Conservation (phyloP, 2,329 filamentous ascomycete species). For the Thermoascus crustaceus region DNA sequence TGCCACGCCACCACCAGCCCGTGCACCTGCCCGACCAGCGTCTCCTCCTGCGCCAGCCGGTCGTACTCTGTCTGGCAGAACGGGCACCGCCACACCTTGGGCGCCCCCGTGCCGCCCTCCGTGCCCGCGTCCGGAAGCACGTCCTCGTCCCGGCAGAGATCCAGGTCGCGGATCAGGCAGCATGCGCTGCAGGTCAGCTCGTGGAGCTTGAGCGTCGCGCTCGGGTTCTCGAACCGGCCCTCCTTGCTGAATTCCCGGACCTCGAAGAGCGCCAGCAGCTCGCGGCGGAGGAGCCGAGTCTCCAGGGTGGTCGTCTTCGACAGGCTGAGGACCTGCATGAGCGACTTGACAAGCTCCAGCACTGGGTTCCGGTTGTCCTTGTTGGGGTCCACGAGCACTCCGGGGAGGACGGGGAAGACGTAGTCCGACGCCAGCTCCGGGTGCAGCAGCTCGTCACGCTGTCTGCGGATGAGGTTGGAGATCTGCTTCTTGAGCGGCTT, state of each 20-base stretch:
- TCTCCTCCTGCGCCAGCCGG: slow-evolving; percentile 74
- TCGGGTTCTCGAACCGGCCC: slow-evolving; percentile 81
- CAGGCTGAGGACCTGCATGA: slow-evolving; percentile 86
- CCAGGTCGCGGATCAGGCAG: slow-evolving; percentile 78
- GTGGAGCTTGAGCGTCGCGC: slow-evolving; percentile 60
- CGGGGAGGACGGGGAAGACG: slow-evolving; percentile 66
- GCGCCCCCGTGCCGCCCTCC: slow-evolving; percentile 20
- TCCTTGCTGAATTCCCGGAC: slow-evolving; percentile 87
- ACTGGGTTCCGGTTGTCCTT: slow-evolving; percentile 65
- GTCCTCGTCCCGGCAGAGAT: slow-evolving; percentile 84
- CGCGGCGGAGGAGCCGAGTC: slow-evolving; percentile 78
- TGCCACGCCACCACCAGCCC: slow-evolving; percentile 69
- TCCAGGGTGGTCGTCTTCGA: slow-evolving; percentile 88
- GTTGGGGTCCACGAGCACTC: slow-evolving; percentile 34
- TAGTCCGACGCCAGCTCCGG: slow-evolving; percentile 83
- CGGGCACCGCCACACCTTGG: slow-evolving; percentile 62
- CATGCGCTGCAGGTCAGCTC: slow-evolving; percentile 85
- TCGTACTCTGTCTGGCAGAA: slow-evolving; percentile 71
- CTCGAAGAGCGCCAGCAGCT: slow-evolving; percentile 82
- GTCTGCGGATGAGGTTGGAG: slow-evolving; percentile 67
- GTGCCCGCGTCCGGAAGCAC: slow-evolving; percentile 51
- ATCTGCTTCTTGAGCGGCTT: slow-evolving; percentile 88
- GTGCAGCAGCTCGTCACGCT: slow-evolving; percentile 82
- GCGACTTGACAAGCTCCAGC: slow-evolving; percentile 81
- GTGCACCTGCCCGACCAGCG: slow-evolving; percentile 68